Evolutionary conservation across 1,139 yeast genomes (phyloP).

Genomic region (Candida sanyaensis): DNA sequence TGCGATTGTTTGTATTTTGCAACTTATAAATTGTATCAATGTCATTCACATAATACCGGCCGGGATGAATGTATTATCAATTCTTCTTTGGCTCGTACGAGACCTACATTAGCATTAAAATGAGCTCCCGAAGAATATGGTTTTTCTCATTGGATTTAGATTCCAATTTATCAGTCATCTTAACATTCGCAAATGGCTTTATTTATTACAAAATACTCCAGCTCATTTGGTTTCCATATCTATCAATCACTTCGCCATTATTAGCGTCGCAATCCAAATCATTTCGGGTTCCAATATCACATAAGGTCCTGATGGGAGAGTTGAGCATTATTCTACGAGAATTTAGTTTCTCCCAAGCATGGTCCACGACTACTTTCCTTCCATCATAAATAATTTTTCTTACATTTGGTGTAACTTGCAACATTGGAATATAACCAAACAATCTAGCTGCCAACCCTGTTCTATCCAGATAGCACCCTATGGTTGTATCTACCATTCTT

Average conservation of each 20-base stretch:
- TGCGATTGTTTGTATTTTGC: constrained; percentile 82
- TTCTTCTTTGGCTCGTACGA: constrained; percentile 29
- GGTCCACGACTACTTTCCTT: background rate
- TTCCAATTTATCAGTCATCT: too few relatives aligned
- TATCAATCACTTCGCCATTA: constrained; percentile 7
- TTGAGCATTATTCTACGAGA: constrained; percentile 4
- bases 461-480: constrained; percentile 1
- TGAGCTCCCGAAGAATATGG: too few relatives aligned
- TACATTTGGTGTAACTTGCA: constrained; percentile 4
- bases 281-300: constrained; percentile 11
- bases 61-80: constrained; percentile 66
- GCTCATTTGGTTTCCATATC: constrained; percentile 7
- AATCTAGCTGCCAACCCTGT: constrained; percentile 3
- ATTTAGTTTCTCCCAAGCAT: background rate
- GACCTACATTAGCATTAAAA: too few relatives aligned
- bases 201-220: constrained; percentile 6
- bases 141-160: too few relatives aligned
- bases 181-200: too few relatives aligned
- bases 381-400: constrained; percentile 4
- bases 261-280: constrained; percentile 9
- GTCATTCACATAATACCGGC: constrained; percentile 77
- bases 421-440: constrained; percentile 8
- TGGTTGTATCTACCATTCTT: constrained; percentile 7
- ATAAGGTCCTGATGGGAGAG: constrained; percentile 7
- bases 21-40: constrained; percentile 76